phyloP scores from a whole-genome alignment of 495 filamentous ascomycete genomes.

The Aspergillus affinis region DNA sequence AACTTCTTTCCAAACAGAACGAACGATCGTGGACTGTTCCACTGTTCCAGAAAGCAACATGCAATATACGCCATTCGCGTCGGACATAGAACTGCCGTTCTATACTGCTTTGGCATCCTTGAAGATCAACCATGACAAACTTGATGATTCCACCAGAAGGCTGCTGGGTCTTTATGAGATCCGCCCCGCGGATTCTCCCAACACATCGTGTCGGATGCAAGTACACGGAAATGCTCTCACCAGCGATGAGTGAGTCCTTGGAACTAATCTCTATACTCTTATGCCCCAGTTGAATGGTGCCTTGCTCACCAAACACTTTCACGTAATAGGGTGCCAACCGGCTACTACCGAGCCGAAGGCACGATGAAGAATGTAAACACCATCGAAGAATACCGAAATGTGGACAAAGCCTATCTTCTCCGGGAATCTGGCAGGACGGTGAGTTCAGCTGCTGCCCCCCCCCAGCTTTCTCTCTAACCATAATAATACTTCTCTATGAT shows the following conservation, averaged over 20 bases:
- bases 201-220: slow-evolving; percentile 79
- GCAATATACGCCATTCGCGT: slow-evolving; percentile 81
- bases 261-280: not conserved
- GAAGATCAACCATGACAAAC: slow-evolving; percentile 95
- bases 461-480: not conserved
- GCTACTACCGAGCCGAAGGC: slow-evolving; percentile 81
- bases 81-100: slow-evolving; percentile 93
- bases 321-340: slow-evolving; percentile 62
- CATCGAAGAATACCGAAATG: slow-evolving; percentile 82
- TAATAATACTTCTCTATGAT: not conserved
- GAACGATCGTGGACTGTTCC: not conserved
- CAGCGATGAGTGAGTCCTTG: slow-evolving; percentile 67
- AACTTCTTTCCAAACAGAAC: no score
- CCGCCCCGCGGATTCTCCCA: slow-evolving; percentile 62
- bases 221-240: slow-evolving; percentile 83
- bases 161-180: slow-evolving; percentile 90
- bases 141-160: slow-evolving; percentile 85
- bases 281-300: not conserved
- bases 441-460: slow-evolving; percentile 23
- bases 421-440: slow-evolving; percentile 74
- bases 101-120: slow-evolving; percentile 83
- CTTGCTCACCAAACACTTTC: not conserved
- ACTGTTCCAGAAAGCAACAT: slow-evolving; percentile 17
- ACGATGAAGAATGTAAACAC: slow-evolving; percentile 96
- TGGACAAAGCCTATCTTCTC: slow-evolving; percentile 70